A percentile compares a stretch with the other conserved stretches of the same genome.
Evolutionary conservation across 1,139 yeast genomes (phyloP).

Genomic region (Candida neerlandica): DNA sequence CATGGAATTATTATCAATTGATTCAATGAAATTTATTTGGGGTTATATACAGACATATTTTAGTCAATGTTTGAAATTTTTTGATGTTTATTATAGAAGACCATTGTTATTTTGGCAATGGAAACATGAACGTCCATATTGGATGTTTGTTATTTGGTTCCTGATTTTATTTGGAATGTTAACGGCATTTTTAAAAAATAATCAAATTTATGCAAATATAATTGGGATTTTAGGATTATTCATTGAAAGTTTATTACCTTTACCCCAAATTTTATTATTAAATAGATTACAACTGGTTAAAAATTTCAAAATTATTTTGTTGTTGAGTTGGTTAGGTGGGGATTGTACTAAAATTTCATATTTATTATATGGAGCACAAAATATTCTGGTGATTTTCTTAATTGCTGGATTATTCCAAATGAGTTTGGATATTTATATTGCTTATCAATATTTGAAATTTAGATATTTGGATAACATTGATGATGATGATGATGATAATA

Average conservation of each 20-base stretch:
- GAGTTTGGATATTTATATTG: conserved; percentile 72
- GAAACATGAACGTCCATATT: conserved; percentile 61
- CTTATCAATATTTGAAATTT: conserved; percentile 71
- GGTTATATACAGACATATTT: conserved; percentile 14
- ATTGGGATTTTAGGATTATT: conserved; percentile 76
- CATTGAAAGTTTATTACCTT: conserved; percentile 79
- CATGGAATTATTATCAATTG: conserved; percentile 8
- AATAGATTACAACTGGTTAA: conserved; percentile 69
- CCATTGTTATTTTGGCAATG: conserved; percentile 85
- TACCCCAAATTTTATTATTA: conserved; percentile 81
- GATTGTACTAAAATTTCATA: conserved; percentile 78
- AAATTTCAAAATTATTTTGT: conserved; percentile 74
- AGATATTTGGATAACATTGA: conserved; percentile 16
- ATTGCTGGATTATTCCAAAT: conserved; percentile 83
- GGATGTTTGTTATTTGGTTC: conserved; percentile 66
- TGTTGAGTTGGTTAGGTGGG: conserved; percentile 88
- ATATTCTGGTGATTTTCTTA: conserved; percentile 69
- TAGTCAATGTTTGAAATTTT: conserved; percentile 50
- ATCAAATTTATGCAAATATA: conserved; percentile 49
- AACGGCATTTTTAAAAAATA: conserved; percentile 48
- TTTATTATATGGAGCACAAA: conserved; percentile 69
- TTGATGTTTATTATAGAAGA: conserved; percentile 69
- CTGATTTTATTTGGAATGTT: conserved; percentile 38
- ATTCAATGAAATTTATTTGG: conserved; percentile 12
- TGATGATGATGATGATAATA: too few species aligned